phyloP scores from a whole-genome alignment of 2,329 filamentous ascomycete genomes.

The Aspergillus sp. region DNA sequence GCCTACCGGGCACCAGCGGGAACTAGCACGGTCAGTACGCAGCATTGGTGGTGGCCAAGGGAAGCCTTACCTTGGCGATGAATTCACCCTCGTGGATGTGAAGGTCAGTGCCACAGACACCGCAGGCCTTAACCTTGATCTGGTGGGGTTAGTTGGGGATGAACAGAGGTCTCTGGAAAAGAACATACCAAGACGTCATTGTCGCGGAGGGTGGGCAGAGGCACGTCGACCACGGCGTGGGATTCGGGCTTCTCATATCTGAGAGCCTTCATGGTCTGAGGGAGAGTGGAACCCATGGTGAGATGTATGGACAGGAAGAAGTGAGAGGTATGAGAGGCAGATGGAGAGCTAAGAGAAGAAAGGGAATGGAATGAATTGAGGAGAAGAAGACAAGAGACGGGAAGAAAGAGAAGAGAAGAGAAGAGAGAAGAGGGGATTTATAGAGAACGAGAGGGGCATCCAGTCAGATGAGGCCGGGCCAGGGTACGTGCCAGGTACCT shows the following conservation, averaged over 20 bases:
- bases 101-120: constrained; percentile 60
- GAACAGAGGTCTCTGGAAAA: background rate
- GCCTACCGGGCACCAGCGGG: constrained; percentile 57
- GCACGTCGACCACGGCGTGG: constrained; percentile 61
- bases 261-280: constrained; percentile 61
- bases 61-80: constrained; percentile 48
- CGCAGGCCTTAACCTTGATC: constrained; percentile 67
- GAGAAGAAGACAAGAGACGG: constrained; percentile 5
- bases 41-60: constrained; percentile 3
- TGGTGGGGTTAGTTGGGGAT: constrained; percentile 16
- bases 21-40: constrained; percentile 46
- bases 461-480: background rate
- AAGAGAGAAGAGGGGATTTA: constrained; percentile 5
- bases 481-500: background rate
- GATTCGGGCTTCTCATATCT: constrained; percentile 63
- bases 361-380: background rate
- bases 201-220: constrained; percentile 59
- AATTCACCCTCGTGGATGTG: constrained; percentile 66
- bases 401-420: constrained; percentile 1
- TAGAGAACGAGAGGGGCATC: background rate
- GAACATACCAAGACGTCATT: constrained; percentile 56
- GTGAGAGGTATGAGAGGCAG: background rate
- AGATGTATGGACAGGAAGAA: background rate
- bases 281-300: constrained; percentile 43
- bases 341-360: background rate